Percentiles rank a stretch among this genome's conserved stretches.
phyloP scores from a whole-genome alignment of 2,329 filamentous ascomycete species.

The Penicillium expansum region DNA sequence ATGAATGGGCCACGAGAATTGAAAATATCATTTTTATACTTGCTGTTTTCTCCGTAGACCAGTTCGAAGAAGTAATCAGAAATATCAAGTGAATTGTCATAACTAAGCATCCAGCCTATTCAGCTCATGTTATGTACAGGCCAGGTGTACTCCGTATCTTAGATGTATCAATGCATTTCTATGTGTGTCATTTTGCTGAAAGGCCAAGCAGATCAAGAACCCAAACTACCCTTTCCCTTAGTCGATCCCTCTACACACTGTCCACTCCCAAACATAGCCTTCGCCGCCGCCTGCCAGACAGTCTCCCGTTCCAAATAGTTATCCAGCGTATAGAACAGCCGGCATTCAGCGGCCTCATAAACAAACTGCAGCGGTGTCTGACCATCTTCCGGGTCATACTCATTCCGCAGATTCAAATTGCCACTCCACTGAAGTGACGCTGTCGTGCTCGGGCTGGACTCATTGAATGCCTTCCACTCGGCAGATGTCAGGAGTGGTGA shows the following conservation, averaged over 20 bases:
- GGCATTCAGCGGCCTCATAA: constrained; percentile 60
- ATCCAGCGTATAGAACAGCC: constrained; percentile 57
- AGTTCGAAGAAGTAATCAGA: not conserved
- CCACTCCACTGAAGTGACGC: constrained; percentile 25
- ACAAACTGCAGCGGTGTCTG: constrained; percentile 57
- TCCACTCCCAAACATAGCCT: constrained; percentile 22
- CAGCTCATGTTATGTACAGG: not conserved
- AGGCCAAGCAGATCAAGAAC: constrained; percentile 7
- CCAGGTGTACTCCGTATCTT: not conserved
- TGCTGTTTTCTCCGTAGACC: not conserved
- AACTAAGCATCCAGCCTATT: not conserved
- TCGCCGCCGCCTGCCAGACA: constrained; percentile 51
- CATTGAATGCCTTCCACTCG: constrained; percentile 20
- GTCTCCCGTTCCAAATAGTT: constrained; percentile 53
- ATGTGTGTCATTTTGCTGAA: not conserved
- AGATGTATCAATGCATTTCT: too few relatives aligned
- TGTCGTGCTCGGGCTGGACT: constrained; percentile 16
- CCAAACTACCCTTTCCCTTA: constrained; percentile 22
- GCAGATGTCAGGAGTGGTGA: constrained; percentile 16
- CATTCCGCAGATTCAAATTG: constrained; percentile 47
- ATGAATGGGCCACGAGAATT: constrained; percentile 35
- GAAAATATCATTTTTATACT: constrained; percentile 20
- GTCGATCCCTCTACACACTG: constrained; percentile 26
- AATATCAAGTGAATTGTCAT: not conserved
- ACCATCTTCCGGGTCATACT: constrained; percentile 46